Conservation (phyloP, 352 stramenopile genomes). For the Elongisporangium senticosum region DNA sequence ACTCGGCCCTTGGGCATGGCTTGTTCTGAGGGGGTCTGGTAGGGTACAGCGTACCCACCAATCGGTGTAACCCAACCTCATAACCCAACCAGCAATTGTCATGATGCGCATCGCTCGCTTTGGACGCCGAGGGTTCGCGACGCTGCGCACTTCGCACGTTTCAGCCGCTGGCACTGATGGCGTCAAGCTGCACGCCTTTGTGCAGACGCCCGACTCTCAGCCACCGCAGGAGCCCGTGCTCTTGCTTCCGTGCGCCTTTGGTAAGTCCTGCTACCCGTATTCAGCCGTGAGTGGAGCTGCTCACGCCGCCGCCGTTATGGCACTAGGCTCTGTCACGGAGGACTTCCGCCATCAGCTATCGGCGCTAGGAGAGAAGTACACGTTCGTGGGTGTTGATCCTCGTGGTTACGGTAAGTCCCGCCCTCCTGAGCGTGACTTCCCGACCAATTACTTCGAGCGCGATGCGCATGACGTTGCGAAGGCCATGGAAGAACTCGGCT, state of each 20-base stretch:
- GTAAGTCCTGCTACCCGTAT: conserved; percentile 12
- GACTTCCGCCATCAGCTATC: conserved; percentile 62
- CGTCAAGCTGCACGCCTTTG: conserved; percentile 43
- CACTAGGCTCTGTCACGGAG: conserved; percentile 35
- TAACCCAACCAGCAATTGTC: neutral
- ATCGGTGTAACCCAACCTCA: neutral
- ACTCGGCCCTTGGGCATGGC: conserved; percentile 42
- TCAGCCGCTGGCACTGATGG: conserved; percentile 10
- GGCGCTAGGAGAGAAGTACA: conserved; percentile 41
- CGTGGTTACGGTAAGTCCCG: conserved; percentile 50
- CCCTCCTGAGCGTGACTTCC: conserved; percentile 39
- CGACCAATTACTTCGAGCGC: conserved; percentile 51
- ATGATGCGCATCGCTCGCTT: neutral
- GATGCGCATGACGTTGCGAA: conserved; percentile 67
- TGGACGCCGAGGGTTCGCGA: neutral
- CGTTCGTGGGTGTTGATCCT: conserved; percentile 62
- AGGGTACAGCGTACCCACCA: neutral
- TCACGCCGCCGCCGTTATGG: neutral
- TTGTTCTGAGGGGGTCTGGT: neutral
- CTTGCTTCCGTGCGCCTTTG: conserved; percentile 65
- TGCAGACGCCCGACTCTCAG: conserved; percentile 13
- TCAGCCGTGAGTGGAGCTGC: neutral
- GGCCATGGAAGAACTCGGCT: conserved; percentile 47
- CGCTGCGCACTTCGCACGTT: neutral
- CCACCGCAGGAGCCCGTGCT: conserved; percentile 33